phyloP scores from a whole-genome alignment of 768 basidiomycete genomes.

The Lentinula aciculospora region DNA sequence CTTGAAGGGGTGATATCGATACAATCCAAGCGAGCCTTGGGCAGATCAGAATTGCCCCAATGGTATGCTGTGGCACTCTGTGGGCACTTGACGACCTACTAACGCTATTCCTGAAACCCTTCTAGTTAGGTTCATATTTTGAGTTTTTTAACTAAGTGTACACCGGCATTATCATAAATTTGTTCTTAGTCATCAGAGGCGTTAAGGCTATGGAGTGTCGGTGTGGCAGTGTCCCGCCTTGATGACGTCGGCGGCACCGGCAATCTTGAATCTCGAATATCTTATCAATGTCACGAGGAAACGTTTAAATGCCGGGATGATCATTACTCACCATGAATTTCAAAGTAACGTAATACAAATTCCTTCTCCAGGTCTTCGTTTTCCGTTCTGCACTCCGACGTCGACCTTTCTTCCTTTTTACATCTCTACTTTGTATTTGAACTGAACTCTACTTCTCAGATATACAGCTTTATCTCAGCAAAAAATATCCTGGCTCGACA shows the following conservation, averaged over 20 bases:
- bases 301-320: neutral
- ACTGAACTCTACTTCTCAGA: neutral
- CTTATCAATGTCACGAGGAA: no score
- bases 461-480: neutral
- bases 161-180: no score
- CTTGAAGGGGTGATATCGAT: no score
- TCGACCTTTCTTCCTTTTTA: neutral
- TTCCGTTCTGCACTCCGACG: no score
- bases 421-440: neutral
- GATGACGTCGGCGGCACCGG: neutral
- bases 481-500: neutral
- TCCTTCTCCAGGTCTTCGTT: neutral
- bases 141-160: no score
- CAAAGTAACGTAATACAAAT: neutral
- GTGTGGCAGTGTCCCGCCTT: neutral
- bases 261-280: neutral
- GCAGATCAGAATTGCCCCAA: no score
- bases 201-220: neutral
- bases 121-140: no score
- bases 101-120: no score
- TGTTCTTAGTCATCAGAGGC: no score
- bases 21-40: no score
- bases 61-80: no score
- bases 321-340: neutral
- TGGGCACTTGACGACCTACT: no score